A percentile compares a stretch with the other conserved stretches of the same genome.
Evolutionary conservation across 73 alveolate species (phyloP).

Genomic region (Paramecium sonneborni): DNA sequence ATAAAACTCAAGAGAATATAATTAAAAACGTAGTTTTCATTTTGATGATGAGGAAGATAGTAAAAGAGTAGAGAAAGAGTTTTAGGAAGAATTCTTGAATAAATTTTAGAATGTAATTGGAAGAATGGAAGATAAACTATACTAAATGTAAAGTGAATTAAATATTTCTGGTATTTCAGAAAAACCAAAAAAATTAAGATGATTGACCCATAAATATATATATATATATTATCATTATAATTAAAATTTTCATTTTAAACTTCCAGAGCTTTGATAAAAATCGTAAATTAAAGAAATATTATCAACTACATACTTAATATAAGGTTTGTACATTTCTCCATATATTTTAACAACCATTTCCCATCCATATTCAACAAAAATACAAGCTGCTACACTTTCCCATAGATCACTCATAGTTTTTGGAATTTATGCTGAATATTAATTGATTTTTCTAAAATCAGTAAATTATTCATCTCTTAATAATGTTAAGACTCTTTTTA

Average conservation of each 20-base stretch:
- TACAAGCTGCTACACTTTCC: conserved; percentile 48
- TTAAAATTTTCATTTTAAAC: background rate
- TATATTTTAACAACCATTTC: background rate
- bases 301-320: background rate
- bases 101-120: conserved; percentile 44
- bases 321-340: conserved; percentile 46
- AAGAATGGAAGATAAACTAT: conserved; percentile 41
- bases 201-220: background rate
- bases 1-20: background rate
- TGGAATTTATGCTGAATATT: conserved; percentile 1
- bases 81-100: conserved; percentile 4
- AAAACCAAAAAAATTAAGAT: conserved; percentile 20
- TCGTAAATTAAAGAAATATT: background rate
- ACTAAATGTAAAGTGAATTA: conserved; percentile 12
- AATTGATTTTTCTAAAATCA: background rate
- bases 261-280: background rate
- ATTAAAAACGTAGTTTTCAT: conserved; percentile 5
- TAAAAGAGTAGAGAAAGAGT: conserved; percentile 20
- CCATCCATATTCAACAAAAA: background rate
- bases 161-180: background rate
- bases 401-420: conserved; percentile 36
- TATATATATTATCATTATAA: background rate
- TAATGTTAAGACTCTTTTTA: background rate
- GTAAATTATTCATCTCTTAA: background rate
- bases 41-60: background rate